These are phyloP conservation scores for Fagopyrum esculentum DNA, from an alignment of 148 eudicot genomes.

Conservation along the genomic window DNA sequence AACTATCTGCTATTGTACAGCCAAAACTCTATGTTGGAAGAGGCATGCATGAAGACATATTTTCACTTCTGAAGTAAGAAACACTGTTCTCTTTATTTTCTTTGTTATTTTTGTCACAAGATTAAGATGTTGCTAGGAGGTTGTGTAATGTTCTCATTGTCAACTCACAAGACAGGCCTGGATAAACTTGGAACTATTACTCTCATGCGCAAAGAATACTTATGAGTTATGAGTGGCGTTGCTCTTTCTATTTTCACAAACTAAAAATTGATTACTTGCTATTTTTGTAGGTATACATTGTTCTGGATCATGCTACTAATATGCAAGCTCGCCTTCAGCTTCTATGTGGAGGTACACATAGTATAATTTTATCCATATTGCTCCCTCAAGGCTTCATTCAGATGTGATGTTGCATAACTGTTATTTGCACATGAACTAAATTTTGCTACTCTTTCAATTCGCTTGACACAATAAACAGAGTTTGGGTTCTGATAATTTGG, in stretches of 20 bases:
- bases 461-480: neutral
- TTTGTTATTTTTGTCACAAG: neutral
- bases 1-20: constrained; percentile 32
- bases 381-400: neutral
- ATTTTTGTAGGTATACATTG: constrained; percentile 56
- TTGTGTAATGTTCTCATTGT: neutral
- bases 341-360: constrained; percentile 78
- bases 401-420: neutral
- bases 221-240: neutral
- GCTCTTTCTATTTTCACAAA: neutral
- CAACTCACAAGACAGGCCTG: neutral
- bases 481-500: neutral
- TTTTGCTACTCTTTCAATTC: constrained; percentile 1
- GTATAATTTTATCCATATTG: neutral
- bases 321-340: constrained; percentile 96
- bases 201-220: neutral
- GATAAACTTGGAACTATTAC: neutral
- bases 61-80: constrained; percentile 85
- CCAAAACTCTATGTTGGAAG: constrained; percentile 93
- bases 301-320: constrained; percentile 84
- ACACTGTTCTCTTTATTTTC: constrained; percentile 1
- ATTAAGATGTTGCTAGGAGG: constrained; percentile 9
- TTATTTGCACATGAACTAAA: neutral
- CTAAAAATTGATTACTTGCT: neutral
- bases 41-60: constrained; percentile 98